Base-by-base conservation (phyloP, 1,284 basidiomycete species). In the Psilocybe mexicana region DNA sequence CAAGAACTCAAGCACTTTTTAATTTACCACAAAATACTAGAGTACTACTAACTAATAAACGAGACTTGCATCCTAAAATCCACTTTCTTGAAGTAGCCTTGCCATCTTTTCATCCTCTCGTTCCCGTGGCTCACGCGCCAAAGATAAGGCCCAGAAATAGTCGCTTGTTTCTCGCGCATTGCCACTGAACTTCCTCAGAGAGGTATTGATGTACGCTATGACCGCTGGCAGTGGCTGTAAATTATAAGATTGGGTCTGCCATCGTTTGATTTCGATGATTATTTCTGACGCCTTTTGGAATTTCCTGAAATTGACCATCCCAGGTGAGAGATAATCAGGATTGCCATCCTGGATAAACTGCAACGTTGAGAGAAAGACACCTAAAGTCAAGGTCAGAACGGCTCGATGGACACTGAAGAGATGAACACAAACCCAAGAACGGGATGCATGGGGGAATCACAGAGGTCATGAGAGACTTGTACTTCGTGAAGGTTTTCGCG, bases 331-430 rank as follows among this genome's bases (percentile, higher is more conserved):
- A 57, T 85, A 86, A 76, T 99, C 94, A 55, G 93, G 90, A 70
- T 96, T 96, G n/a, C 96, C 97, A 69, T 99, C 97, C 72, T 98
- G 94, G 71, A 98, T 97, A 75, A 99, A 98, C 2, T 95, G 96
- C 57, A 99, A 80, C 25, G 93, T 94, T 2, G 96, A 95, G n/a
- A 99, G 83, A 78, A 97, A 98, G 56, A 98, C 93, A 66, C 96
- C 94, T 96, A 0, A 33, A 11, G 47, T 8, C 14, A 55, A 26
- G 8, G 30, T 48, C 28, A 33, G 52, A 35, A 59, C 62, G 40
- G 56, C 25, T 12, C 46, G 6, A 14, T n/a, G 28, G 26, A 28
- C 59, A 14, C 58, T 43, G 43, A 51, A 45, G 40, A 28, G 35
- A 51, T 46, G 74, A 25, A 40, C 10, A 57, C 82, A 64, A 66